Base-by-base conservation (phyloP, 345 rosid species). In the Moricandia moricandioides region DNA sequence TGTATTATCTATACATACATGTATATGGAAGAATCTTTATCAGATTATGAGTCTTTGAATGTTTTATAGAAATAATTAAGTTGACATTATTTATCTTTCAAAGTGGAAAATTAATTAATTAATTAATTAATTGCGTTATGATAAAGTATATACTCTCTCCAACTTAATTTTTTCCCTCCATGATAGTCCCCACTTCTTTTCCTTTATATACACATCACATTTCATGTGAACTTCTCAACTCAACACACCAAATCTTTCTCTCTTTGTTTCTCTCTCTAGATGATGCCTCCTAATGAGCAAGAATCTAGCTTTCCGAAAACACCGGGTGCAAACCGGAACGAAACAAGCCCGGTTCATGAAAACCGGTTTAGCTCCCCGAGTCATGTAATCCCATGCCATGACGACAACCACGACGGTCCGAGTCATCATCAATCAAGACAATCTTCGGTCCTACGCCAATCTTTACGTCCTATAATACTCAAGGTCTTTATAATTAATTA, bases 281-380 rank as follows among this genome's bases (percentile, higher is more conserved):
- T 89, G 92, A 89, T 91, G 65, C 96, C 88, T 18, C 83, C 85
- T 77, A 91, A 81, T 81, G 91, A 92, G 18, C 67, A 79, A 37
- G 78, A 67, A 68, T 64, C 61, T 39, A 65, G 40, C 64, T 70
- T 58, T 69, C 67, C 69, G 13, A 40, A 7, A 52, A 75, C 75
- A 59, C 70, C 64, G 40, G 62, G 82, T 0, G 7, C 85, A 8
- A 80, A 66, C 75, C 79, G 84, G 71, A 13, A 76, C 34, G 87
- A 84, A 54, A 70, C 79, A 47, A 60, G 79, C 33, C 82, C 87
- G 26, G 85, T 84, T 62, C 86, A 82, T 14, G 88, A 86, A 18
- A 80, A 78, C 60, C 92, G 83, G 6, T 69, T 86, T n/a, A 34
- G 67, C 40, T 69, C 90, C 7, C 78, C 89, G 0, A 67, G 57